A percentile compares a stretch with the other conserved stretches of the same genome.
Conservation (phyloP, 306 rosid species). For the Argentina anserina region DNA sequence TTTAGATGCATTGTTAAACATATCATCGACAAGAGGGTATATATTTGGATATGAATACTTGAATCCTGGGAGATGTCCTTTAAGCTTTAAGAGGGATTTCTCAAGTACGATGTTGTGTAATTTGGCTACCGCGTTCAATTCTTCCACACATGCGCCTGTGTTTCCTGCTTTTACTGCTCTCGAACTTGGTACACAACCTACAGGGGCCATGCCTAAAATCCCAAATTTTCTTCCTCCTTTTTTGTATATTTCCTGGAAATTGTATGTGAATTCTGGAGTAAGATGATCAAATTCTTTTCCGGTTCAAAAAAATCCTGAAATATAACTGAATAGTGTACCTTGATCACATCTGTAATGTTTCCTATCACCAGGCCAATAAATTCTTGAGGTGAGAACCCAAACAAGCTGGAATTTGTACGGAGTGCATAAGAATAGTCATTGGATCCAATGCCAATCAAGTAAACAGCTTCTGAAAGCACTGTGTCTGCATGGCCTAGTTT, state of each 20-base stretch:
- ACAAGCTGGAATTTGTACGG: conserved; percentile 16
- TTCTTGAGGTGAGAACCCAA: conserved; percentile 11
- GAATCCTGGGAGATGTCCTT: conserved; percentile 28
- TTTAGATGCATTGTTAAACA: conserved; percentile 26
- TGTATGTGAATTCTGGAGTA: neutral
- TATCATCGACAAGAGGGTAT: conserved; percentile 5
- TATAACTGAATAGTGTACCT: conserved; percentile 12
- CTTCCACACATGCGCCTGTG: conserved; percentile 18
- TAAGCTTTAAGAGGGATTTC: conserved; percentile 16
- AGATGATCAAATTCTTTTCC: neutral
- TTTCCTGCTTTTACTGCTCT: conserved; percentile 3
- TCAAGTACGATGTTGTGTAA: conserved; percentile 23
- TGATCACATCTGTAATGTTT: conserved; percentile 26
- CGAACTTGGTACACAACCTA: conserved; percentile 17
- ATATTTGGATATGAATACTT: conserved; percentile 24
- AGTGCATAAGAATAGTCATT: conserved; percentile 26
- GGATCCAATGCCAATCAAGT: conserved; percentile 33
- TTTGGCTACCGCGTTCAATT: conserved; percentile 9
- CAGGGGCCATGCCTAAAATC: conserved; percentile 17
- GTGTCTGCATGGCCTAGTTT: conserved; percentile 24
- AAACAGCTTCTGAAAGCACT: conserved; percentile 30
- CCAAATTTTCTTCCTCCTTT: conserved; percentile 47
- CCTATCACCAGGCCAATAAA: conserved; percentile 30
- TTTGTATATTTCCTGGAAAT: conserved; percentile 29
- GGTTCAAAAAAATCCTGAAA: neutral